Conservation (phyloP, 306 rosid genomes). For the Mucuna pruriens region DNA sequence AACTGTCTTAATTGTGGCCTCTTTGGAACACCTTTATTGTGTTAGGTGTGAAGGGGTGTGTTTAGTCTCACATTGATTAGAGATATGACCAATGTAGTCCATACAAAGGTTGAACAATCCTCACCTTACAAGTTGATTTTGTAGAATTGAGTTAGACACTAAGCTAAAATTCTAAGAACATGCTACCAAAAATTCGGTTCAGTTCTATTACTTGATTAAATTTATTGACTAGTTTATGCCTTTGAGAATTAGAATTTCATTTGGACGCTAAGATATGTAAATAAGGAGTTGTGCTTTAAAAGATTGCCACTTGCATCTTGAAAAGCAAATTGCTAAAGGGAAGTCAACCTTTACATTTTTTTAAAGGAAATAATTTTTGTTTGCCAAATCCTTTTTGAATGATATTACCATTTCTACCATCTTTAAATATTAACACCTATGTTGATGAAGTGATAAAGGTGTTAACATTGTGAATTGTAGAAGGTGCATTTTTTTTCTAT, state of each 20-base stretch:
- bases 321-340: neutral
- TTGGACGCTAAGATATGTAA: slow-evolving; percentile 2
- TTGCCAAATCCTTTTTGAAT: slow-evolving; percentile 1
- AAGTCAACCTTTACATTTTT: neutral
- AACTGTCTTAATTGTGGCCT: no score
- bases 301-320: neutral
- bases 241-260: neutral
- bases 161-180: no score
- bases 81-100: no score
- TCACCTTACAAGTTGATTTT: no score
- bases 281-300: neutral
- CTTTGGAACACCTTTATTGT: no score
- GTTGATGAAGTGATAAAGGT: neutral
- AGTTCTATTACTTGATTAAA: neutral
- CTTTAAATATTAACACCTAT: neutral
- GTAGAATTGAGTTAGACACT: no score
- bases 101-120: no score
- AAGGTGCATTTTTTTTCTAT: neutral
- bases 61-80: no score
- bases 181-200: no score
- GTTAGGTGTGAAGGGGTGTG: no score
- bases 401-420: neutral
- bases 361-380: neutral
- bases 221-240: neutral
- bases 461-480: neutral